Conservation (phyloP, 2,329 filamentous ascomycete species). For the Passalora sequoiae region DNA sequence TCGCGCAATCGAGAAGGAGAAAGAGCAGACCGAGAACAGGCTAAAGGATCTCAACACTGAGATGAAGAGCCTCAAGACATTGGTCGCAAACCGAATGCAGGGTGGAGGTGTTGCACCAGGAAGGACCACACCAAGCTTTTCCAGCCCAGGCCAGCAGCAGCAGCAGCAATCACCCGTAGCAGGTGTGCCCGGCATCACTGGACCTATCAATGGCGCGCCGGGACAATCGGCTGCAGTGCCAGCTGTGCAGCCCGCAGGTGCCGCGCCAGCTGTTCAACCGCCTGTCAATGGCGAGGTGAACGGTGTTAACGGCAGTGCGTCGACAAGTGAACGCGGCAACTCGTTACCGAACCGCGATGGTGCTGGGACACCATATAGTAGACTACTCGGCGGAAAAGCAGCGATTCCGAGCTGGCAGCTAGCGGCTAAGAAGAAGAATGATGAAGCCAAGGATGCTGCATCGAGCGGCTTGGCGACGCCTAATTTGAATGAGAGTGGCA, state of each 20-base stretch:
- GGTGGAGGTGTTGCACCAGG: constrained; percentile 15
- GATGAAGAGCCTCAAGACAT: constrained; percentile 84
- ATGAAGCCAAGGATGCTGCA: constrained; percentile 39
- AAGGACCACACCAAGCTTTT: constrained; percentile 23
- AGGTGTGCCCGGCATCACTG: constrained; percentile 23
- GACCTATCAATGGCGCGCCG: constrained; percentile 12
- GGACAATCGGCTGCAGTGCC: constrained; percentile 3
- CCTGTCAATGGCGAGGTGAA: constrained; percentile 20
- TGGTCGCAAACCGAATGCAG: constrained; percentile 63
- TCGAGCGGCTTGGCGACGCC: constrained; percentile 11
- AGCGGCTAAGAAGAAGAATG: constrained; percentile 46
- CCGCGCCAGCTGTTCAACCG: constrained; percentile 4
- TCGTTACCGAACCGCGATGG: constrained; percentile 12
- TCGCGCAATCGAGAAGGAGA: constrained; percentile 80
- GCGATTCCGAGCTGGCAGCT: constrained; percentile 53
- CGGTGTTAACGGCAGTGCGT: constrained; percentile 7
- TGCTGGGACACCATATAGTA: constrained; percentile 24
- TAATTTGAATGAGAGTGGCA: constrained; percentile 24
- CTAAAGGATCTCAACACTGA: constrained; percentile 82
- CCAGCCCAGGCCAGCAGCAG: constrained; percentile 2
- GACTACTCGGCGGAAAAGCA: constrained; percentile 32
- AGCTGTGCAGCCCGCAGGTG: constrained; percentile 6
- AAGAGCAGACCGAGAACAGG: constrained; percentile 72
- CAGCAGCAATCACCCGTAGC: constrained; percentile 10
- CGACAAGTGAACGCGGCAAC: constrained; percentile 16